Evolutionary conservation across 2,329 filamentous ascomycete species (phyloP).

Genomic region (Paraconiothyrium sp.): DNA sequence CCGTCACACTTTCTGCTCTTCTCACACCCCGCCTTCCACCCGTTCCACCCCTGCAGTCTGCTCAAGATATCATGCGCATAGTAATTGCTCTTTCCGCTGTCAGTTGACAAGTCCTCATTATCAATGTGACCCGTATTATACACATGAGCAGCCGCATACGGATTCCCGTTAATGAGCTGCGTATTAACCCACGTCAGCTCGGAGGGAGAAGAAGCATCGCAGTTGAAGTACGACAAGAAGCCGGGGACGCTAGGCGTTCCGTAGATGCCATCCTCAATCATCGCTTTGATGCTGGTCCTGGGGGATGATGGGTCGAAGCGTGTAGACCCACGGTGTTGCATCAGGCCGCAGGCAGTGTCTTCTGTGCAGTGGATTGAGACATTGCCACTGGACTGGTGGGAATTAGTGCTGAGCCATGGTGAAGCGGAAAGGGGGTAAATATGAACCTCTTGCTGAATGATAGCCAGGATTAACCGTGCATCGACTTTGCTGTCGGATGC

Average conservation of each 20-base stretch:
- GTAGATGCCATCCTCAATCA: constrained; percentile 25
- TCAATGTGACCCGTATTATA: constrained; percentile 26
- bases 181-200: constrained; percentile 19
- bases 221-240: constrained; percentile 24
- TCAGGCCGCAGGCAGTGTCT: constrained; percentile 26
- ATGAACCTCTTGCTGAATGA: constrained; percentile 31
- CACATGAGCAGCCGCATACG: constrained; percentile 25
- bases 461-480: constrained; percentile 25
- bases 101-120: constrained; percentile 16
- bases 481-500: constrained; percentile 24
- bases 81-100: constrained; percentile 17
- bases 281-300: constrained; percentile 22
- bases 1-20: constrained; percentile 17
- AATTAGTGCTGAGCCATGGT: constrained; percentile 5
- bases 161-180: constrained; percentile 22
- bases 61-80: constrained; percentile 30
- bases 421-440: not conserved
- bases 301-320: constrained; percentile 16
- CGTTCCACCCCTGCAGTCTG: constrained; percentile 29
- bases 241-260: constrained; percentile 21
- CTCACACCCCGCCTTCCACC: constrained; percentile 16
- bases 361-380: constrained; percentile 25
- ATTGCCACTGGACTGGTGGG: constrained; percentile 24
- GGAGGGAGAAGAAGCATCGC: not conserved
- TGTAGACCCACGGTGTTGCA: constrained; percentile 25